Evolutionary conservation across 805 yeast genomes (phyloP).

Genomic region (Zygosaccharomyces lentus): DNA sequence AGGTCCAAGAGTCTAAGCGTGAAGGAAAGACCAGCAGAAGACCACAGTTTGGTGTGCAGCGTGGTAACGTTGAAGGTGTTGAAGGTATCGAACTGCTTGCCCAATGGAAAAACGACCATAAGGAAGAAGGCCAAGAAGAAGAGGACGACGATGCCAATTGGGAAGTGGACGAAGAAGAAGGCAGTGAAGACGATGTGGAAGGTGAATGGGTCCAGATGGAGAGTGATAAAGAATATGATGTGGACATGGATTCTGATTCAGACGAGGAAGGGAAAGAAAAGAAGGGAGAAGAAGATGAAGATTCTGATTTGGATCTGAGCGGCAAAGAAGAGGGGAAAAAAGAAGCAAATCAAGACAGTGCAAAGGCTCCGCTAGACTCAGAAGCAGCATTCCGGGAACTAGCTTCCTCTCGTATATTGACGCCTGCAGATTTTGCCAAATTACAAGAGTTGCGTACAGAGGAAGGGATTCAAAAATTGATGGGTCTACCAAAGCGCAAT

Average conservation of each 20-base stretch:
- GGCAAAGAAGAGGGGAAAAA: constrained; percentile 36
- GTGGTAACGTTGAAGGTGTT: constrained; percentile 59
- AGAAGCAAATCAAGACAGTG: constrained; percentile 10
- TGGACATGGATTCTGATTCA: constrained; percentile 46
- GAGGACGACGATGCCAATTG: constrained; percentile 60
- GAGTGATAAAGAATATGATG: constrained; percentile 68
- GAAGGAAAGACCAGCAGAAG: constrained; percentile 34
- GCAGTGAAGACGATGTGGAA: constrained; percentile 48
- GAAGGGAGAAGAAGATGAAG: constrained; percentile 33
- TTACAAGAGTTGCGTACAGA: constrained; percentile 78
- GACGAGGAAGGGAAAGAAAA: constrained; percentile 40
- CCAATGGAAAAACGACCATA: constrained; percentile 60
- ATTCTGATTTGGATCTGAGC: constrained; percentile 43
- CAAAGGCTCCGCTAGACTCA: constrained; percentile 34
- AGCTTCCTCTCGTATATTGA: constrained; percentile 72
- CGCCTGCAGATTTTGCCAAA: constrained; percentile 98
- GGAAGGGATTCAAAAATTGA: constrained; percentile 78
- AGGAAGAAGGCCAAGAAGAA: constrained; percentile 50
- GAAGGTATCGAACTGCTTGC: constrained; percentile 90
- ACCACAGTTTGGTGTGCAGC: constrained; percentile 73
- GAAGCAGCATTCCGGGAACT: constrained; percentile 47
- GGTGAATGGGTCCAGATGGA: constrained; percentile 93
- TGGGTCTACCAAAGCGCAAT: constrained; percentile 47
- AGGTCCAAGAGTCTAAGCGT: constrained; percentile 58
- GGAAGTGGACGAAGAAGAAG: constrained; percentile 49